A percentile compares a stretch with the other conserved stretches of the same genome.
Evolutionary conservation across 306 rosid species (phyloP).

Genomic region (Trifolium pratense): DNA sequence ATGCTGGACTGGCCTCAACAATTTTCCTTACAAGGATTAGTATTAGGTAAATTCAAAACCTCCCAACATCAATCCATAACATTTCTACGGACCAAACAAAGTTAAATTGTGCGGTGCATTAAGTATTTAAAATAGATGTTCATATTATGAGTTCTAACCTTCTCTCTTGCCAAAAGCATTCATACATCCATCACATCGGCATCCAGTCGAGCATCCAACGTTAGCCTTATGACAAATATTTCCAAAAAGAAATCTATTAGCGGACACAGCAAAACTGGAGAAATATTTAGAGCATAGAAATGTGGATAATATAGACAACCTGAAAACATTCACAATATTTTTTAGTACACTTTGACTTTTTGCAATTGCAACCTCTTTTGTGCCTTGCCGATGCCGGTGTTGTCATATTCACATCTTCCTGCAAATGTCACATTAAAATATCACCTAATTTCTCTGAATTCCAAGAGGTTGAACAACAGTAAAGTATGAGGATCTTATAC

Average conservation of each 20-base stretch:
- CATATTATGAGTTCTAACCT: conserved; percentile 52
- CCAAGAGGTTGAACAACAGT: conserved; percentile 8
- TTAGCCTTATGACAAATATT: conserved; percentile 51
- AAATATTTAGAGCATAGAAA: conserved; percentile 28
- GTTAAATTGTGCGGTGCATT: conserved; percentile 8
- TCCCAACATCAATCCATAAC: conserved; percentile 8
- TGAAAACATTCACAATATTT: conserved; percentile 86
- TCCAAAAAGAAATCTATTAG: conserved; percentile 24
- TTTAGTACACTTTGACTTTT: conserved; percentile 72
- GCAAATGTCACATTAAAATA: conserved; percentile 30
- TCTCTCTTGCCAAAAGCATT: conserved; percentile 65
- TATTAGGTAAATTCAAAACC: not conserved
- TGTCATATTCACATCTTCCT: conserved; percentile 54
- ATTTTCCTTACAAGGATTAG: not conserved
- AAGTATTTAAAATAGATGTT: conserved; percentile 25
- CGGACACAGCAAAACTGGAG: conserved; percentile 7
- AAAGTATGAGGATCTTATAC: conserved; percentile 39
- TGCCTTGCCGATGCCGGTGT: conserved; percentile 74
- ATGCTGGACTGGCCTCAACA: not conserved
- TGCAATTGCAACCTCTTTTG: conserved; percentile 82
- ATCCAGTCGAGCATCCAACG: conserved; percentile 76
- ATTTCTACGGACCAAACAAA: conserved; percentile 12
- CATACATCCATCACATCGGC: conserved; percentile 74
- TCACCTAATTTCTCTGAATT: conserved; percentile 38
- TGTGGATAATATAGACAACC: conserved; percentile 48